These are phyloP conservation scores for Phytophthora sp. DNA, from an alignment of 352 stramenopile species.

Conservation along the genomic window DNA sequence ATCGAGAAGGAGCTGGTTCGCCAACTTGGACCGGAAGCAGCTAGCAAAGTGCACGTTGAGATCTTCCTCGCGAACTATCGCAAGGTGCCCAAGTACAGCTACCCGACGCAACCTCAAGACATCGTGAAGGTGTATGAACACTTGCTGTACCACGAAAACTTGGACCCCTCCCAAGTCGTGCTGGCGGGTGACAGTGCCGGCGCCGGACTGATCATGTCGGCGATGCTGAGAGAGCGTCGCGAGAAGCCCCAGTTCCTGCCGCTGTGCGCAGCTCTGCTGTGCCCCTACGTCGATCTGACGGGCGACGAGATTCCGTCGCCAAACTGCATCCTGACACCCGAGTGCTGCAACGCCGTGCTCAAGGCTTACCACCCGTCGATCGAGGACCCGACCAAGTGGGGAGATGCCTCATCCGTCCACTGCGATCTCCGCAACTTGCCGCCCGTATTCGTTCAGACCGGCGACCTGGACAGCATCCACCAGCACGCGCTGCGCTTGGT, in stretches of 20 bases:
- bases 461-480: constrained; percentile 39
- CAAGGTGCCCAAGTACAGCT: constrained; percentile 53
- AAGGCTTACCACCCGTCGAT: constrained; percentile 30
- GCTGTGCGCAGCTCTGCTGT: constrained; percentile 38
- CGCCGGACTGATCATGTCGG: constrained; percentile 46
- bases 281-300: constrained; percentile 38
- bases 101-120: constrained; percentile 45
- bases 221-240: constrained; percentile 42
- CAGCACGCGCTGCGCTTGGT: constrained; percentile 37
- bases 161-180: constrained; percentile 46
- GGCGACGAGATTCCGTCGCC: constrained; percentile 28
- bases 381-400: constrained; percentile 36
- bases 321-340: constrained; percentile 42
- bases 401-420: constrained; percentile 45
- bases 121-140: constrained; percentile 50
- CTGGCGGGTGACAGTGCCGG: constrained; percentile 54
- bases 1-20: constrained; percentile 32
- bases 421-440: constrained; percentile 47
- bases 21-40: constrained; percentile 4
- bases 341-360: constrained; percentile 21
- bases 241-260: constrained; percentile 24
- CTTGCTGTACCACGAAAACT: constrained; percentile 34
- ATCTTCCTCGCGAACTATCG: constrained; percentile 59
- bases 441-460: constrained; percentile 49
- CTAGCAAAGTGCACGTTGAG: constrained; percentile 33